A percentile compares a stretch with the other conserved stretches of the same genome.
Evolutionary conservation across 441 rosid species (phyloP).

Genomic region (Brassica balearica): DNA sequence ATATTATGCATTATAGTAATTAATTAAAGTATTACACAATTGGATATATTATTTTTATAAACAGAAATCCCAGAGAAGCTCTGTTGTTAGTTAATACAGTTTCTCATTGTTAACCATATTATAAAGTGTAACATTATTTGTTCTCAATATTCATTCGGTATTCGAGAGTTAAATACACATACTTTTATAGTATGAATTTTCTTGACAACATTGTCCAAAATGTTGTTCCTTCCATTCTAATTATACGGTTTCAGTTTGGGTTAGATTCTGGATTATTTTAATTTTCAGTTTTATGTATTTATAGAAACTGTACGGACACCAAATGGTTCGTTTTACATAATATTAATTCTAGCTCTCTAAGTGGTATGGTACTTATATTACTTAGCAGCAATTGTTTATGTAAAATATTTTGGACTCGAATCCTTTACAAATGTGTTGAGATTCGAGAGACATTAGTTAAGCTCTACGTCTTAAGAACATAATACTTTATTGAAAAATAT

Average conservation of each 20-base stretch:
- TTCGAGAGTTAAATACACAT: not conserved
- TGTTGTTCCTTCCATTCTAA: not conserved
- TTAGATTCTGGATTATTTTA: not conserved
- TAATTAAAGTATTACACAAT: not conserved
- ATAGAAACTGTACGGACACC: constrained; percentile 10
- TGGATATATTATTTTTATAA: not conserved
- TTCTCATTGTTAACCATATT: not conserved
- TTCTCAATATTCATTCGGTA: constrained; percentile 5
- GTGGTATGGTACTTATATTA: constrained; percentile 23
- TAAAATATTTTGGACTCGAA: constrained; percentile 37
- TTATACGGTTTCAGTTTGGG: not conserved
- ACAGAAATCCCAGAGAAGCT: not conserved
- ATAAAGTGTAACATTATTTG: not conserved
- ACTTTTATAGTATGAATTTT: not conserved
- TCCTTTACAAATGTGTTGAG: constrained; percentile 25
- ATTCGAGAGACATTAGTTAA: constrained; percentile 29
- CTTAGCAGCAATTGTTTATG: constrained; percentile 6
- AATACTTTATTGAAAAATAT: not conserved
- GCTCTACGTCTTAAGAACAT: constrained; percentile 3
- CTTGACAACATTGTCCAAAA: not conserved
- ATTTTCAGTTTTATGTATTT: not conserved
- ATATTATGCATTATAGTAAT: not conserved
- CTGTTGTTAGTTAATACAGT: not conserved
- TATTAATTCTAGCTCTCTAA: constrained; percentile 19
- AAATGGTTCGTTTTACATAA: constrained; percentile 2